Evolutionary conservation across 805 yeast species (phyloP).

Genomic region (Kuraishia piskuri): DNA sequence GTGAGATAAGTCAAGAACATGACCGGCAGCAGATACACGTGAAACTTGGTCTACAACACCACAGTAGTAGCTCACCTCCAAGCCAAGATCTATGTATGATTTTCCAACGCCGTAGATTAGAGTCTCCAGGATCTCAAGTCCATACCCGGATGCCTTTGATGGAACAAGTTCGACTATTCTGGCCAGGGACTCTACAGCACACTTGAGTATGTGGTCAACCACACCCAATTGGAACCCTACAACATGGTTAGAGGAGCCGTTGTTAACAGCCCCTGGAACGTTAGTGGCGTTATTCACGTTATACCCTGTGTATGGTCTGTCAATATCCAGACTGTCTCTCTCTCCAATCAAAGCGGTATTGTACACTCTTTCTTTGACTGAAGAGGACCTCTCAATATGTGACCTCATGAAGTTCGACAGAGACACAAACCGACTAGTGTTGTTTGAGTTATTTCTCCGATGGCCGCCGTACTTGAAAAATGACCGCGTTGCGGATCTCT

Average conservation of each 20-base stretch:
- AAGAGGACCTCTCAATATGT: slow-evolving; percentile 34
- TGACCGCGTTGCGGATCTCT: background rate
- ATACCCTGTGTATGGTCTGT: background rate
- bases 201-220: slow-evolving; percentile 58
- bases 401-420: slow-evolving; percentile 41
- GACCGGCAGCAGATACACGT: slow-evolving; percentile 10
- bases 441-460: slow-evolving; percentile 18
- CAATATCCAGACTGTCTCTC: slow-evolving; percentile 10
- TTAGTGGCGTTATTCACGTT: background rate
- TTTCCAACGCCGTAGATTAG: slow-evolving; percentile 63
- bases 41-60: slow-evolving; percentile 18
- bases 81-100: slow-evolving; percentile 62
- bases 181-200: slow-evolving; percentile 70
- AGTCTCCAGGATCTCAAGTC: slow-evolving; percentile 59
- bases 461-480: background rate
- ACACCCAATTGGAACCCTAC: slow-evolving; percentile 23
- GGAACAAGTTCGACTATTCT: slow-evolving; percentile 71
- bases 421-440: slow-evolving; percentile 5
- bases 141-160: slow-evolving; percentile 47
- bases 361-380: slow-evolving; percentile 20
- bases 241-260: slow-evolving; percentile 2
- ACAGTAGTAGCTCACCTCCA: slow-evolving; percentile 53
- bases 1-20: slow-evolving; percentile 33
- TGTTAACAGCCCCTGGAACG: slow-evolving; percentile 3
- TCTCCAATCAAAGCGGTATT: slow-evolving; percentile 2